These are phyloP conservation scores for Clonostachys rhizophaga DNA, from an alignment of 2,329 filamentous ascomycete species.

Conservation along the genomic window DNA sequence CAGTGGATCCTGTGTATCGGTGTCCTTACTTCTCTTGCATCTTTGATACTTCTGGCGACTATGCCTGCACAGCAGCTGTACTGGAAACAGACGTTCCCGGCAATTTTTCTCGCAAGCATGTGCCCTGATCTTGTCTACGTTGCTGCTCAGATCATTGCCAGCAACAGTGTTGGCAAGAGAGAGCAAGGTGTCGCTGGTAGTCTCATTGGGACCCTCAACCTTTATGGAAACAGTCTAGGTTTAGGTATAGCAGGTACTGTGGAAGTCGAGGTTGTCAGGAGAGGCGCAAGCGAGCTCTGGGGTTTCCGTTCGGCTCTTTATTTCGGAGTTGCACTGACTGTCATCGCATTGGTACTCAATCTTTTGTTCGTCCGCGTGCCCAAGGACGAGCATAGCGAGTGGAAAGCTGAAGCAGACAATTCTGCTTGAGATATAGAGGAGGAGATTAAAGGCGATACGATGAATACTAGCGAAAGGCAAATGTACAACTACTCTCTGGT, in stretches of 20 bases:
- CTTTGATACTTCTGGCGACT: slow-evolving; percentile 23
- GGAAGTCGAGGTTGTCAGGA: slow-evolving; percentile 15
- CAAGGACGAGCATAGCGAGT: slow-evolving; percentile 29
- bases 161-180: slow-evolving; percentile 38
- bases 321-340: slow-evolving; percentile 28
- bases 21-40: slow-evolving; percentile 12
- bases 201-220: slow-evolving; percentile 33
- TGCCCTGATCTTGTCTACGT: slow-evolving; percentile 46
- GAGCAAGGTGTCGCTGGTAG: slow-evolving; percentile 46
- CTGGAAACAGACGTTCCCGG: slow-evolving; percentile 32
- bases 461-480: no score
- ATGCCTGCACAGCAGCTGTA: slow-evolving; percentile 37
- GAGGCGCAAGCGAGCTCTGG: slow-evolving; percentile 7
- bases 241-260: slow-evolving; percentile 25
- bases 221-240: slow-evolving; percentile 22
- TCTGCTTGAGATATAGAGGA: no score
- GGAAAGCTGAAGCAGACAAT: slow-evolving; percentile 8
- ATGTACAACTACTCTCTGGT: no score
- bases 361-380: slow-evolving; percentile 30
- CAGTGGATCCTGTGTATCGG: slow-evolving; percentile 43
- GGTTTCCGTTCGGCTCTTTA: slow-evolving; percentile 33
- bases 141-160: slow-evolving; percentile 47
- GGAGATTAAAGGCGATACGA: no score
- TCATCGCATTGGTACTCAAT: slow-evolving; percentile 23
- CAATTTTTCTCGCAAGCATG: slow-evolving; percentile 19